Evolutionary conservation across 305 asterid genomes (phyloP), one percentile per base, ranked within the genome.

Genomic region (Fraxinus dipetala): DNA sequence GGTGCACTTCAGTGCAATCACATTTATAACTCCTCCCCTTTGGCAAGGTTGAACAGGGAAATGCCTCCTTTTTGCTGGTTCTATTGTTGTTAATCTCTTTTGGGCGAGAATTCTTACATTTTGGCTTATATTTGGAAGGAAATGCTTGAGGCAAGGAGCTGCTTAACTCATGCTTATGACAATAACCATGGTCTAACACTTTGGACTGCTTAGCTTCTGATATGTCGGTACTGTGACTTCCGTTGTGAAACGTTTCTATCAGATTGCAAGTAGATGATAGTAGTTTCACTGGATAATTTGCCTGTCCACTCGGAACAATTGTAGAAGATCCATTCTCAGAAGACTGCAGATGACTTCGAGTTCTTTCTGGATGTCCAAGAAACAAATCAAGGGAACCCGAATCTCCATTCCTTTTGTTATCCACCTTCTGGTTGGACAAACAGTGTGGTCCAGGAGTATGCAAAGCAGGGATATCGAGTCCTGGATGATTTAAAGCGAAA

Each of bases 331-430:
- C 38, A 28, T 67, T 67, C 74, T 72, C 31, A 3, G 40, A 14
- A 1, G 30, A 31, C 24, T 24, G 82, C 74, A 67, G 72, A 80
- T 26, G 63, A 54, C 1, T 56, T 72, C 1, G 43, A 74, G 31
- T 54, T 31, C 26, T 16, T 65, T 79, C 28, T 45, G 87, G 65
- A 77, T 28, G 45, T 69, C 88, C 82, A 75, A 79, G 80, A 80
- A 32, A 18, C 31, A 77, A 65, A 78, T 85, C 83, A 22, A 14
- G 32, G 34, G 31, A 74, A 59, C 82, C 14, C 16, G 20, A 73
- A 36, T 82, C 80, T 35, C 30, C 40, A 11, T 69, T 77, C 2
- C 40, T 45, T 38, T 56, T 54, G 70, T 30, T 32, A 28, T 74
- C 48, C 80, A 20, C 26, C 3, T 51, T 69, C 67, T 75, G 81